Base-by-base conservation (phyloP, 768 basidiomycete genomes). In the Galerina marginata region DNA sequence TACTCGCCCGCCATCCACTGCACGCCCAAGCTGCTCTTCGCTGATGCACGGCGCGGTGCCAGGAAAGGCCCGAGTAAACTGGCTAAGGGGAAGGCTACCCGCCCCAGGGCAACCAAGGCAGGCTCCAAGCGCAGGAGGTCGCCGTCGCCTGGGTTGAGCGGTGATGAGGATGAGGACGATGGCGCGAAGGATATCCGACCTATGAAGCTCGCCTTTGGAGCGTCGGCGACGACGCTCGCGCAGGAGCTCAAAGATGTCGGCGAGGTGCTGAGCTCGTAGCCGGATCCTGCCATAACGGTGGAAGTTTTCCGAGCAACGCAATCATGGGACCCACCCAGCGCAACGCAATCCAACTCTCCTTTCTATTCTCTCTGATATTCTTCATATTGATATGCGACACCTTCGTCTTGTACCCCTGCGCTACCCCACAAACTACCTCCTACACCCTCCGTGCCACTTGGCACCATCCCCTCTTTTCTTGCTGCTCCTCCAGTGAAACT, bases 1-100 rank as follows among this genome's bases (percentile, higher is more conserved):
- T 92, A 79, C 67, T 86, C 87, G 38, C 87, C 87, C 1, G 73
- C 77, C 1, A 77, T 83, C 10, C 74, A 77, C 10, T 85, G 83
- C 48, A 79, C 82, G 2, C 88, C 90, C 0, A 84, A 79, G 65
- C 74, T 83, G 37, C 77, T 91, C 10, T 91, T 90, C 70, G 78
- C 81, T 2, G 58, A 62, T 9, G 71, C 74, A 2, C 70, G 44
- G 25, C 48, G 39, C 20, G 36, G 14, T 14, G n/a, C 4, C 1
- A 33, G 16, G 47, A 9, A n/a, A 3, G 59, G 38, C 51, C 29
- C 29, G 29, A 33, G 29, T 33, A 33, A 33, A 4, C 29, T 33
- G 7, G 49, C 23, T 20, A 55, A 61, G 50, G 47, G 57, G 16
- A 49, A 54, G 47, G 50, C 50, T 6, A 4, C 44, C n/a, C 26